A percentile compares a stretch with the other conserved stretches of the same genome.
Conservation (phyloP, 2,329 filamentous ascomycete genomes). For the Helminthosporium solani region DNA sequence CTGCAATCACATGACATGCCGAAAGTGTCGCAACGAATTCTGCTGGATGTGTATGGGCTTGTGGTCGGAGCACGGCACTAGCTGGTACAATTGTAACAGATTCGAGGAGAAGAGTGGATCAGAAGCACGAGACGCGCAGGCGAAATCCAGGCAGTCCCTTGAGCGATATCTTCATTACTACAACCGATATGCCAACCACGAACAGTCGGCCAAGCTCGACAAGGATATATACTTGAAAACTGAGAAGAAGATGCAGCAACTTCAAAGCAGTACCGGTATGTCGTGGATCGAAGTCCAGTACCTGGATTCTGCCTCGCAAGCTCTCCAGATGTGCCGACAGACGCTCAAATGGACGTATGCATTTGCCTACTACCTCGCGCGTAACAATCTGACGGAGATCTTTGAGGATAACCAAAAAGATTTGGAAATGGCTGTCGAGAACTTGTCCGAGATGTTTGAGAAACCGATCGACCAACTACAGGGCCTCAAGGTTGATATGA, state of each 20-base stretch:
- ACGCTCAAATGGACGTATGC: constrained; percentile 99
- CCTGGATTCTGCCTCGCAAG: constrained; percentile 87
- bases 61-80: constrained; percentile 97
- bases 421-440: constrained; percentile 94
- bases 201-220: constrained; percentile 94
- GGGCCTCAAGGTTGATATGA: constrained; percentile 89
- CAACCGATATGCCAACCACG: constrained; percentile 98
- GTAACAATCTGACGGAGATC: constrained; percentile 94
- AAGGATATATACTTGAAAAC: constrained; percentile 96
- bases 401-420: constrained; percentile 99
- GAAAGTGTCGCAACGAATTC: constrained; percentile 94
- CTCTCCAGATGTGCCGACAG: constrained; percentile 93
- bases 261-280: constrained; percentile 91
- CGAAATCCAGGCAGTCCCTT: constrained; percentile 82
- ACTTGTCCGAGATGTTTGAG: constrained; percentile 98
- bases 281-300: constrained; percentile 99
- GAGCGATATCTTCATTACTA: constrained; percentile 99
- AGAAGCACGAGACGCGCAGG: constrained; percentile 88
- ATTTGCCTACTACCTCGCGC: constrained; percentile 94
- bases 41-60: constrained; percentile 99
- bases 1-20: constrained; percentile 97
- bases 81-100: constrained; percentile 99
- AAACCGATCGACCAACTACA: constrained; percentile 87
- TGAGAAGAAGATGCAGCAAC: constrained; percentile 97
- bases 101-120: constrained; percentile 94